Percentiles rank a stretch among this genome's conserved stretches.
phyloP scores from a whole-genome alignment of 306 rosid species.

The Vigna trinervia region DNA sequence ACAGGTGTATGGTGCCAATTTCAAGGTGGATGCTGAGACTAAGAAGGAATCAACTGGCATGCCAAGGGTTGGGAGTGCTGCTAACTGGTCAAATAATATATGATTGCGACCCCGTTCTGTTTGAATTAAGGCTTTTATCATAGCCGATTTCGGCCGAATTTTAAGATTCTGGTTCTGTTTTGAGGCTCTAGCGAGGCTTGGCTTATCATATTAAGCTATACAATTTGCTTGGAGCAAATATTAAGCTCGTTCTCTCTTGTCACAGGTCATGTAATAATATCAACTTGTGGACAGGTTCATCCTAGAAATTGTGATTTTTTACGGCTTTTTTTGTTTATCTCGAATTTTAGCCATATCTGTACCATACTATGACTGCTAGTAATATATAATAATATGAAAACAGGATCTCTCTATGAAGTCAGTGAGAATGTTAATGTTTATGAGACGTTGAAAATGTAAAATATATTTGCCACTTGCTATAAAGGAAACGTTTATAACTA shows the following conservation, averaged over 20 bases:
- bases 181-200: constrained; percentile 40
- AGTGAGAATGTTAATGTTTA: neutral
- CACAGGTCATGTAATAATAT: constrained; percentile 56
- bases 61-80: constrained; percentile 98
- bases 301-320: constrained; percentile 10
- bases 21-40: constrained; percentile 75
- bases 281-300: constrained; percentile 38
- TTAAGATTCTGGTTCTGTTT: constrained; percentile 35
- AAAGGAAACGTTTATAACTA: constrained; percentile 29
- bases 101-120: constrained; percentile 50
- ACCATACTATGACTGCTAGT: neutral
- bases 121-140: constrained; percentile 42
- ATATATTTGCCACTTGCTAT: constrained; percentile 14
- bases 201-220: constrained; percentile 33
- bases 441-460: constrained; percentile 24
- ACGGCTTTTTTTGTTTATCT: constrained; percentile 5
- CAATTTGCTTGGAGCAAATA: constrained; percentile 46
- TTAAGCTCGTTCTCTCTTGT: constrained; percentile 47
- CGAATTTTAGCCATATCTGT: neutral
- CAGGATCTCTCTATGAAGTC: neutral
- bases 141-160: constrained; percentile 40
- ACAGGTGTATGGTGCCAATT: constrained; percentile 80
- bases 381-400: neutral
- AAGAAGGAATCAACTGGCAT: constrained; percentile 83
- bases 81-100: constrained; percentile 86